These are phyloP conservation scores for Ephemerocybe angulata DNA, from an alignment of 768 basidiomycete species.

Conservation along the genomic window DNA sequence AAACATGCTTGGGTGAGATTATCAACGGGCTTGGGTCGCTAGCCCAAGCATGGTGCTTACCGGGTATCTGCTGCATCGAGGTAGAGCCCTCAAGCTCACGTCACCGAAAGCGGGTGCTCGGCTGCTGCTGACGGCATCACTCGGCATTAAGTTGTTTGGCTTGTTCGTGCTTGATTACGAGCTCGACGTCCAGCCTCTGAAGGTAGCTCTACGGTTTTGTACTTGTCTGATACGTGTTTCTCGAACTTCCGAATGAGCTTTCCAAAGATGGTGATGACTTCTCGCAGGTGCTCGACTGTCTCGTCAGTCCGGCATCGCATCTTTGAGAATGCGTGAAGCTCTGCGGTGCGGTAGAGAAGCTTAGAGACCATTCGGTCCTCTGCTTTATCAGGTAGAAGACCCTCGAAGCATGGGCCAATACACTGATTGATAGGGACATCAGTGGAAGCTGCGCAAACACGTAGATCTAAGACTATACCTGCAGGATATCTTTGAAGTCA, in stretches of 20 bases:
- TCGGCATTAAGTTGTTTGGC: too few species aligned
- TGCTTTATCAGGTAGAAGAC: not conserved
- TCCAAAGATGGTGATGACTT: not conserved
- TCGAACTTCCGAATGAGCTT: not conserved
- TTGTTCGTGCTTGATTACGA: not conserved
- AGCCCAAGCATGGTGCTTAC: too few species aligned
- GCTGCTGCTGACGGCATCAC: too few species aligned
- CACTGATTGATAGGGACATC: not conserved
- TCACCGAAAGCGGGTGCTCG: too few species aligned
- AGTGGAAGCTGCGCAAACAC: not conserved
- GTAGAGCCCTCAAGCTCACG: too few species aligned
- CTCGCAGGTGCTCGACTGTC: not conserved
- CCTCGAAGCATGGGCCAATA: not conserved
- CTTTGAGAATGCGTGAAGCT: constrained; percentile 5
- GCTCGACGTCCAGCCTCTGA: not conserved
- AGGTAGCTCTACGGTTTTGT: not conserved
- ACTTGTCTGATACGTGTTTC: not conserved
- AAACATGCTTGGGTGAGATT: too few species aligned
- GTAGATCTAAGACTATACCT: constrained; percentile 18
- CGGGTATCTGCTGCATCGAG: too few species aligned
- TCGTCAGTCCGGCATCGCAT: not conserved
- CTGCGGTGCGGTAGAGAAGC: not conserved
- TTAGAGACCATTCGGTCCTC: not conserved
- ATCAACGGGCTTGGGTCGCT: too few species aligned
- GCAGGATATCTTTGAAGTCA: constrained; percentile 37